Evolutionary conservation across 1,139 yeast genomes (phyloP).

Genomic region (Sugiyamaella neomexicana): DNA sequence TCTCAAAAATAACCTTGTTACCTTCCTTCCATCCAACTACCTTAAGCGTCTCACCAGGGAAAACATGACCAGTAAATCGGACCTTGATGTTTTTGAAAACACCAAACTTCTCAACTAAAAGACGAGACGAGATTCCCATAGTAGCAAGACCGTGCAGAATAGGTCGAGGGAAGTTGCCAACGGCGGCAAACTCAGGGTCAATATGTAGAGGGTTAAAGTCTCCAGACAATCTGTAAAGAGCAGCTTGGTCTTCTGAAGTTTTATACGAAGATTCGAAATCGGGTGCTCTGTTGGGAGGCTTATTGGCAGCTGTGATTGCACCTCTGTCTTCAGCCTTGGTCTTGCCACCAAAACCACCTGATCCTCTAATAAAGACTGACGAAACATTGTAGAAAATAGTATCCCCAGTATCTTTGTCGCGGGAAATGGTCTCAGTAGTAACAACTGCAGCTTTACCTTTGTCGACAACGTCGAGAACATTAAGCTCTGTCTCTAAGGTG

Average conservation of each 20-base stretch:
- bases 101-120: constrained; percentile 77
- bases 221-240: constrained; percentile 87
- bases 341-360: constrained; percentile 53
- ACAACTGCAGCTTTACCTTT: constrained; percentile 88
- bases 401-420: constrained; percentile 69
- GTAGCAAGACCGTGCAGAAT: constrained; percentile 92
- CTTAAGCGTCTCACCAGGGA: constrained; percentile 92
- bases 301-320: constrained; percentile 63
- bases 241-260: constrained; percentile 78
- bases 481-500: constrained; percentile 57
- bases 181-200: constrained; percentile 87
- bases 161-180: constrained; percentile 83
- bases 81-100: constrained; percentile 82
- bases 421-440: constrained; percentile 71
- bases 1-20: constrained; percentile 73
- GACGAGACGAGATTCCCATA: constrained; percentile 79
- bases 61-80: constrained; percentile 88
- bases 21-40: constrained; percentile 83
- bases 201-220: constrained; percentile 95
- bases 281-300: constrained; percentile 64
- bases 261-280: constrained; percentile 62
- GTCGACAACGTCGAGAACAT: constrained; percentile 74
- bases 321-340: constrained; percentile 58
- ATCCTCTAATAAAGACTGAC: constrained; percentile 82
- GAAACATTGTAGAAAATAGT: constrained; percentile 77